Evolutionary conservation across 2,329 filamentous ascomycete species (phyloP).

Genomic region (Westerdykella aurantiaca): DNA sequence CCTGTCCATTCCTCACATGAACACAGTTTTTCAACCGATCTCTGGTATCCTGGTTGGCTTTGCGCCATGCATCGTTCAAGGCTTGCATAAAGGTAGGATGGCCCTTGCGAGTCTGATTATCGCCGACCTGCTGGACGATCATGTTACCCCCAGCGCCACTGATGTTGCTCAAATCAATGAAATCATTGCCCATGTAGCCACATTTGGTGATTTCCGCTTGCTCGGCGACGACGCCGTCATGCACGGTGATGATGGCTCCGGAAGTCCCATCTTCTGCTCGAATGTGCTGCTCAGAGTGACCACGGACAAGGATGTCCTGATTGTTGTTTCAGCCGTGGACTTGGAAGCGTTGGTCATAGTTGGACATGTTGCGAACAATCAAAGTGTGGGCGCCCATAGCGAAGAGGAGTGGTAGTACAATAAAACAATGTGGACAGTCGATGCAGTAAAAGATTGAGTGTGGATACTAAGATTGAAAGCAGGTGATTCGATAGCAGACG

Average conservation of each 20-base stretch:
- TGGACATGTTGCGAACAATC: constrained; percentile 34
- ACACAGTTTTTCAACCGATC: constrained; percentile 31
- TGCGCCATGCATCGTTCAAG: constrained; percentile 32
- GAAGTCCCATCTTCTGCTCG: constrained; percentile 31
- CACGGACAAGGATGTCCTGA: constrained; percentile 29
- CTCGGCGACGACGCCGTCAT: constrained; percentile 37
- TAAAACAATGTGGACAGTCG: not conserved
- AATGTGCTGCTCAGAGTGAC: constrained; percentile 10
- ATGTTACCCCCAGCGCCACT: constrained; percentile 39
- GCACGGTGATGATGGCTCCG: constrained; percentile 39
- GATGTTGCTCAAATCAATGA: constrained; percentile 34
- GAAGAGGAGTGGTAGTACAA: not conserved
- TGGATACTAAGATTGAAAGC: not conserved
- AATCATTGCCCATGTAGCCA: constrained; percentile 31
- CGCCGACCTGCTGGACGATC: constrained; percentile 36
- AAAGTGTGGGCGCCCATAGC: constrained; percentile 11
- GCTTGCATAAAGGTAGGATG: constrained; percentile 39
- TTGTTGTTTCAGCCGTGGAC: constrained; percentile 37
- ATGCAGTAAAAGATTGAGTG: no score
- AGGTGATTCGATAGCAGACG: not conserved
- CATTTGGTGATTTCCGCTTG: constrained; percentile 40
- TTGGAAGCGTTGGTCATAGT: constrained; percentile 33
- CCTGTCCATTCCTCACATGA: constrained; percentile 9
- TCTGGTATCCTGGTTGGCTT: constrained; percentile 27
- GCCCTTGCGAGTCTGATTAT: constrained; percentile 35